A percentile compares a stretch with the other conserved stretches of the same genome.
Evolutionary conservation across 352 stramenopile genomes (phyloP).

Genomic region (Pythium dissotocum): DNA sequence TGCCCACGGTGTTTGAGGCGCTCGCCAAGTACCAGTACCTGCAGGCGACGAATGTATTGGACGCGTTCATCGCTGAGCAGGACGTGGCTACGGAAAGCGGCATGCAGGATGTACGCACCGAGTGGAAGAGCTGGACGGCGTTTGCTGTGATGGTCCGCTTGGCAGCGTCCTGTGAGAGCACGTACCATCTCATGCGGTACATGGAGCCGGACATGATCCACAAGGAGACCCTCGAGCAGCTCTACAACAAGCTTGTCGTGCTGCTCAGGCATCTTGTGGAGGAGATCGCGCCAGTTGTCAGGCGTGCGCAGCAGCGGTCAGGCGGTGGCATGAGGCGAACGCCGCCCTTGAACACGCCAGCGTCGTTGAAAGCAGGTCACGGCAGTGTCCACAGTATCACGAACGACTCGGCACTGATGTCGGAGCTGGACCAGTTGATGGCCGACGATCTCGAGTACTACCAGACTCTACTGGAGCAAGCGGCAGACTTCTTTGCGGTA

Average conservation of each 20-base stretch:
- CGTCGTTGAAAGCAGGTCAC: neutral
- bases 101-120: slow-evolving; percentile 16
- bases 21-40: slow-evolving; percentile 41
- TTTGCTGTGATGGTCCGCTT: slow-evolving; percentile 36
- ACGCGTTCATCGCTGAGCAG: slow-evolving; percentile 10
- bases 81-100: neutral
- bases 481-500: slow-evolving; percentile 78
- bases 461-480: slow-evolving; percentile 67
- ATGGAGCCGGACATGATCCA: slow-evolving; percentile 32
- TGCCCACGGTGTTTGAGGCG: slow-evolving; percentile 33
- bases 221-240: slow-evolving; percentile 33
- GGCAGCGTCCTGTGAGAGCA: slow-evolving; percentile 34
- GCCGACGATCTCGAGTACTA: slow-evolving; percentile 73
- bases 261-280: slow-evolving; percentile 32
- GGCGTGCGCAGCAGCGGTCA: slow-evolving; percentile 22
- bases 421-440: slow-evolving; percentile 28
- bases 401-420: slow-evolving; percentile 21
- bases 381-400: slow-evolving; percentile 11
- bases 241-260: slow-evolving; percentile 41
- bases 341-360: neutral
- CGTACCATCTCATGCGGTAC: slow-evolving; percentile 42
- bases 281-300: slow-evolving; percentile 30
- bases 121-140: slow-evolving; percentile 36
- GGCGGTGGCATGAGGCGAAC: neutral
- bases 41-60: slow-evolving; percentile 26